Evolutionary conservation across 345 rosid genomes (phyloP), one percentile per base, ranked within the genome.

Genomic region (Raphanus raphanistrum): DNA sequence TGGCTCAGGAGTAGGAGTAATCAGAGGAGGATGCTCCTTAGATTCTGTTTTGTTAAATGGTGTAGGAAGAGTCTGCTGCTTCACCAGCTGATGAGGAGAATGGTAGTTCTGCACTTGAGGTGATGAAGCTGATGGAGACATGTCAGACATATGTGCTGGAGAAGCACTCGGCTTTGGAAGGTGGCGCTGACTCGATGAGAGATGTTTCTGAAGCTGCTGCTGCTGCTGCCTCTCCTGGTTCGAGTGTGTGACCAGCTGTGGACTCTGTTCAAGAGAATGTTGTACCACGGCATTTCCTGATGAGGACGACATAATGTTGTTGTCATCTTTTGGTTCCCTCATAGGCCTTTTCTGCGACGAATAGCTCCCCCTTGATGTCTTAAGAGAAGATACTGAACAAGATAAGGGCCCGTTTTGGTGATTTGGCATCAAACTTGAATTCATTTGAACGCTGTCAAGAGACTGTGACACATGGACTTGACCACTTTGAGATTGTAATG

Each of bases 81-180:
- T 94, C 59, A 89, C 92, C 27, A 88, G 69, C 85, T 86, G 96
- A 27, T 91, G 93, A 79, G 94, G 90, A 70, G 95, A 86, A 75
- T 87, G 75, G 71, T 87, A 88, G 4, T 77, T 89, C 5, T 77
- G 84, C 43, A 89, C 82, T 78, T 88, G 91, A 48, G 90, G 55
- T 16, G 55, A 88, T 43, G 90, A 81, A 82, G 83, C 89, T 70
- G 80, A 92, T 36, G 93, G 89, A 83, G 91, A 75, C 81, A 88
- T 48, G 9, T 3, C 88, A 83, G 91, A 75, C 81, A 88, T 41
- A 38, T 3, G 12, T 38, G 45, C 45, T 38, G 45, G 45, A 38
- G 45, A 38, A 38, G 45, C 45, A 83, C n/a, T 63, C 84, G 87
- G 75, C 82, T 66, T 78, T 31, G 25, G 10, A 52, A 36, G 2